Percentiles rank a stretch among this genome's conserved stretches.
phyloP scores from a whole-genome alignment of 148 eudicot species.

The Persicaria tinctoria region DNA sequence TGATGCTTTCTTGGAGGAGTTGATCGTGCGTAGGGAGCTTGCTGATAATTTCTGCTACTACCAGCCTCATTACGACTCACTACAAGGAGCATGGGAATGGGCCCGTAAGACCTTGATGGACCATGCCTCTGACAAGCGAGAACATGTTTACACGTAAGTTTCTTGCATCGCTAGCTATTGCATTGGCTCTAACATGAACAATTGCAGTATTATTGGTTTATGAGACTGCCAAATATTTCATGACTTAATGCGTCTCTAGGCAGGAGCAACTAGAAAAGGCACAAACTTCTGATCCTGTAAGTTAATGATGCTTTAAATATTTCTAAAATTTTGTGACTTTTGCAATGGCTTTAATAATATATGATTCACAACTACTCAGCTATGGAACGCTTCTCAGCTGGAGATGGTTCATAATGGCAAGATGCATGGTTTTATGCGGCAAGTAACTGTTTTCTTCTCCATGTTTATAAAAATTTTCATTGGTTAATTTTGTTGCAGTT shows the following conservation, averaged over 20 bases:
- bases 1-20: slow-evolving; percentile 88
- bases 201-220: neutral
- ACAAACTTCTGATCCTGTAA: slow-evolving; percentile 92
- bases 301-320: slow-evolving; percentile 13
- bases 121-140: slow-evolving; percentile 85
- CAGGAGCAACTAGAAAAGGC: slow-evolving; percentile 91
- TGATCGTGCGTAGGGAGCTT: slow-evolving; percentile 88
- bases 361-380: slow-evolving; percentile 30
- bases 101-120: slow-evolving; percentile 85
- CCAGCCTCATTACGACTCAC: slow-evolving; percentile 89
- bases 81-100: slow-evolving; percentile 98
- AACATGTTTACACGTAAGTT: slow-evolving; percentile 81
- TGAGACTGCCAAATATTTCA: neutral
- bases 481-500: neutral
- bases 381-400: slow-evolving; percentile 98
- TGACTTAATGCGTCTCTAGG: slow-evolving; percentile 38
- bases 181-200: neutral
- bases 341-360: neutral
- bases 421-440: slow-evolving; percentile 99
- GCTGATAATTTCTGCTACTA: slow-evolving; percentile 92
- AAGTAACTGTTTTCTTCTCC: slow-evolving; percentile 27
- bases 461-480: neutral
- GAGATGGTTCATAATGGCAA: slow-evolving; percentile 91
- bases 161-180: slow-evolving; percentile 1
- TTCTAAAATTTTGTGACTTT: neutral